phyloP scores from a whole-genome alignment of 345 rosid species.

The Salix brachista region DNA sequence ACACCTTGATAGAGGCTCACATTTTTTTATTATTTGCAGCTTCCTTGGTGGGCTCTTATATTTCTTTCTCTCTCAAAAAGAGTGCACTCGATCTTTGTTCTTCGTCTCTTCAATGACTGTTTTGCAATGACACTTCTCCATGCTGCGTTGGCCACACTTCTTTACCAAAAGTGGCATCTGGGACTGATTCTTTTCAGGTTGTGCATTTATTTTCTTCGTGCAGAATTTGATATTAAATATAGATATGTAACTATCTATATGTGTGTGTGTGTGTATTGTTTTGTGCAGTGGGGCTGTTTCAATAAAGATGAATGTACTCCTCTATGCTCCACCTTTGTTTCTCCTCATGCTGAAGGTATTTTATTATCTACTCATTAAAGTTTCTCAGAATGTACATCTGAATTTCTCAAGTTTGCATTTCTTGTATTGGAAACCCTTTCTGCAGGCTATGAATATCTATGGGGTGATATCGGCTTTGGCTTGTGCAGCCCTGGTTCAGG shows the following conservation, averaged over 20 bases:
- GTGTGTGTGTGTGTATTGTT: background rate
- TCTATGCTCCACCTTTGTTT: conserved; percentile 82
- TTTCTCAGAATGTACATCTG: background rate
- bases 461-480: conserved; percentile 75
- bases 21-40: conserved; percentile 36
- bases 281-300: conserved; percentile 72
- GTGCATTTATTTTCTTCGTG: conserved; percentile 9
- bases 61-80: conserved; percentile 88
- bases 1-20: background rate
- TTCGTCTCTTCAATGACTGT: conserved; percentile 92
- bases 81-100: conserved; percentile 87
- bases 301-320: conserved; percentile 89
- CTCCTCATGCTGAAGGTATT: conserved; percentile 77
- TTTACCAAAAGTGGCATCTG: conserved; percentile 66
- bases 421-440: conserved; percentile 23
- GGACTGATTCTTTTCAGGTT: conserved; percentile 87
- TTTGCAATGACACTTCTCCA: conserved; percentile 86
- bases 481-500: conserved; percentile 92
- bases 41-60: conserved; percentile 89
- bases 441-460: conserved; percentile 68
- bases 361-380: background rate
- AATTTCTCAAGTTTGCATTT: conserved; percentile 10
- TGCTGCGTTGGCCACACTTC: conserved; percentile 59
- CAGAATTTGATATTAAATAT: conserved; percentile 8
- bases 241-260: conserved; percentile 11